phyloP scores from a whole-genome alignment of 2,329 filamentous ascomycete genomes.

The Herpotrichia juniperi region DNA sequence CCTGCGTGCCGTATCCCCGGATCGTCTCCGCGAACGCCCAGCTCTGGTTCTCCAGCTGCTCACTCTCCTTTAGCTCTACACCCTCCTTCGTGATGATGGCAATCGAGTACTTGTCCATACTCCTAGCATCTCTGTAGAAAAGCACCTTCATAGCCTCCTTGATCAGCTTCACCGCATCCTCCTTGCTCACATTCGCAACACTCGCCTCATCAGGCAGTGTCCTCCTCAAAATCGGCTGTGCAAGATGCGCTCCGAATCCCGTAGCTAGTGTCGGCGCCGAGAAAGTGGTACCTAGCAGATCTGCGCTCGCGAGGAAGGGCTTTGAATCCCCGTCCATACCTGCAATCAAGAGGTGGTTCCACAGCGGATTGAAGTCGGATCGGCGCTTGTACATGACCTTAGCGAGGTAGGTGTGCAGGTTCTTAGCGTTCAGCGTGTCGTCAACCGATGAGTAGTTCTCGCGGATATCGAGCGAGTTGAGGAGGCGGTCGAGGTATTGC shows the following conservation, averaged over 20 bases:
- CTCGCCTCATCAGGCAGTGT: constrained; percentile 84
- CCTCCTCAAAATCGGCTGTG: constrained; percentile 86
- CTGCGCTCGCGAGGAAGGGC: constrained; percentile 90
- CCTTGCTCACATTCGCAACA: constrained; percentile 72
- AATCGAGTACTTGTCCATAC: constrained; percentile 88
- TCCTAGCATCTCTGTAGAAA: constrained; percentile 95
- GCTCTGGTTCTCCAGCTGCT: constrained; percentile 93
- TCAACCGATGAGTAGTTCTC: constrained; percentile 76
- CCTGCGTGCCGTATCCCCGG: constrained; percentile 90
- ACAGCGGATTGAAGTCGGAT: constrained; percentile 94
- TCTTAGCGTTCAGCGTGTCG: constrained; percentile 78
- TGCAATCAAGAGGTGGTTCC: constrained; percentile 93
- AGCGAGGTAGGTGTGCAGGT: constrained; percentile 93
- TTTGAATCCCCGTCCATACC: constrained; percentile 77
- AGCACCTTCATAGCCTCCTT: constrained; percentile 98
- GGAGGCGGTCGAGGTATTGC: constrained; percentile 95
- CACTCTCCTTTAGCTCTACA: constrained; percentile 81
- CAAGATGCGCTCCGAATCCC: constrained; percentile 90
- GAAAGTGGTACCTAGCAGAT: constrained; percentile 93
- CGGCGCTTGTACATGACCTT: constrained; percentile 97
- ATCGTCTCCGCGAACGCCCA: constrained; percentile 98
- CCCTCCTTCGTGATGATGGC: constrained; percentile 85
- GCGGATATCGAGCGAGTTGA: constrained; percentile 83
- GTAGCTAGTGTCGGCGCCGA: constrained; percentile 87
- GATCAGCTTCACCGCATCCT: constrained; percentile 79